Evolutionary conservation across 2,329 filamentous ascomycete genomes (phyloP).

Genomic region (Alternaria solani): DNA sequence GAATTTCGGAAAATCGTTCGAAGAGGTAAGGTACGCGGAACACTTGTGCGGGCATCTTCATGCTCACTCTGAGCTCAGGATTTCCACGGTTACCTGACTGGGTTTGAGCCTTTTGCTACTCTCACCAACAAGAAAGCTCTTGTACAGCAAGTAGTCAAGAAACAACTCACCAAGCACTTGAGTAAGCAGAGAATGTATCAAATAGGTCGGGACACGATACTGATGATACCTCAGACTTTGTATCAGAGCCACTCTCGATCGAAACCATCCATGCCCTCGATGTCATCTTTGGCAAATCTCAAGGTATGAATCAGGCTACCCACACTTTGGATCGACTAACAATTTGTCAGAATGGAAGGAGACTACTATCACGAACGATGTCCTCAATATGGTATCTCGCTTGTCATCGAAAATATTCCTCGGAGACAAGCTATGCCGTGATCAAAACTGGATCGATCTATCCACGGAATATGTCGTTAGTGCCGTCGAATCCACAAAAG

Average conservation of each 20-base stretch:
- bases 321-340: no score
- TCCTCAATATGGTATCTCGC: no score
- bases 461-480: no score
- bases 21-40: neutral
- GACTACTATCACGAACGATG: no score
- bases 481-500: no score
- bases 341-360: no score
- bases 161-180: constrained; percentile 1
- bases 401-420: no score
- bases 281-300: neutral
- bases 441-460: no score
- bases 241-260: neutral
- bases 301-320: accelerated
- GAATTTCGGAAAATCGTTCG: neutral
- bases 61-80: neutral
- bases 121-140: neutral
- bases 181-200: neutral
- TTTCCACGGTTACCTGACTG: neutral
- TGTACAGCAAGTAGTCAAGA: neutral
- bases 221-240: neutral
- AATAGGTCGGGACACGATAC: neutral
- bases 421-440: no score
- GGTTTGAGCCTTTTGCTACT: neutral
- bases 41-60: neutral
- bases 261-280: neutral